phyloP scores from a whole-genome alignment of 2,329 filamentous ascomycete genomes.

The Tolypocladium ovalisporum region DNA sequence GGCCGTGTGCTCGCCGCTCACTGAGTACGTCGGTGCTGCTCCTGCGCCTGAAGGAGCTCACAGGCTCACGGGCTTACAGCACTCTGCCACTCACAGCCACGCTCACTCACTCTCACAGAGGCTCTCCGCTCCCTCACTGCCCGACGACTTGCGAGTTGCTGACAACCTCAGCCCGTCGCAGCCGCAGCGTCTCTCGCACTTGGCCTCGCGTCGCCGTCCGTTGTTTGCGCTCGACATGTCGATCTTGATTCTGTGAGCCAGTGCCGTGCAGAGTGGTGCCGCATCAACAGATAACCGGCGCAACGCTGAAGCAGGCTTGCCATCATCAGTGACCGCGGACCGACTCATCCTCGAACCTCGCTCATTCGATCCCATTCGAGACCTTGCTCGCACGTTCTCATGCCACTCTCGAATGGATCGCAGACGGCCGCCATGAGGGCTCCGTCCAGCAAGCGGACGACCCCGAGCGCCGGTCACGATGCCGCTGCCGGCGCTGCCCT shows the following conservation, averaged over 20 bases:
- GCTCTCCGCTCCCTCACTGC: too few relatives aligned
- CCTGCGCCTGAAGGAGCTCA: not conserved
- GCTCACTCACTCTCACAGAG: not conserved
- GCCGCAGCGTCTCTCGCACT: not conserved
- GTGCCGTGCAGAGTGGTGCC: not conserved
- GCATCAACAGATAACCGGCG: not conserved
- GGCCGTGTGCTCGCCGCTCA: not conserved
- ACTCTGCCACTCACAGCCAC: too few relatives aligned
- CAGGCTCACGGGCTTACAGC: not conserved
- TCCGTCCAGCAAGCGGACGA: conserved; percentile 27
- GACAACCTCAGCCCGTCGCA: not conserved
- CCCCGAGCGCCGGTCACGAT: conserved; percentile 37
- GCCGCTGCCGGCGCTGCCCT: too few relatives aligned
- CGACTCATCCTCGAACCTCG: not conserved
- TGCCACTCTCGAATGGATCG: not conserved
- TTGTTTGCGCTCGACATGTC: not conserved
- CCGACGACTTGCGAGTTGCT: too few relatives aligned
- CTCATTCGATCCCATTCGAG: too few relatives aligned
- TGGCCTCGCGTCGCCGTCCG: not conserved
- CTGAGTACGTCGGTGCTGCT: not conserved
- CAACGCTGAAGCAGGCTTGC: not conserved
- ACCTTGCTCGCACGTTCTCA: too few relatives aligned
- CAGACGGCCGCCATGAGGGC: not conserved
- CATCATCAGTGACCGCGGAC: not conserved
- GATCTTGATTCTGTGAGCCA: not conserved